Conservation (phyloP, 208 protist species). For the Leishmania major region DNA sequence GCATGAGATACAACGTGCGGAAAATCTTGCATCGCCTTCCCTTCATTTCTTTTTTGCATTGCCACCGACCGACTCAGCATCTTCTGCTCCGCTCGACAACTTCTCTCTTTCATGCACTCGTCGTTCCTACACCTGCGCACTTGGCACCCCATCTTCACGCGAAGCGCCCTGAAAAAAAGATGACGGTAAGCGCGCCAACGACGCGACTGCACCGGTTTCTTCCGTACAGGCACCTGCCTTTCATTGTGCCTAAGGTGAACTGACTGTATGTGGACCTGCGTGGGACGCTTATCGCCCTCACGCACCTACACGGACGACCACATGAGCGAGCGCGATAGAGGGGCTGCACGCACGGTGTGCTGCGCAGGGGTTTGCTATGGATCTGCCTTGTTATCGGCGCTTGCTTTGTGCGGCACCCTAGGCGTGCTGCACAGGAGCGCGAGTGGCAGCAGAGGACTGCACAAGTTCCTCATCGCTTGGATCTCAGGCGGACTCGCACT, state of each 20-base stretch:
- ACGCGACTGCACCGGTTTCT: not conserved
- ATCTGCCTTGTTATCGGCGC: not conserved
- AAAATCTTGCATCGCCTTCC: too few relatives aligned
- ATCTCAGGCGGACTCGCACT: not conserved
- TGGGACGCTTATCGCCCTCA: not conserved
- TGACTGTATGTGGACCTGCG: not conserved
- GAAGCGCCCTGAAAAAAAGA: too few relatives aligned
- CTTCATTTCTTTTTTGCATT: too few relatives aligned
- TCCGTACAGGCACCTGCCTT: not conserved
- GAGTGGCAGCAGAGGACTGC: not conserved
- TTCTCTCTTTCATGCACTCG: too few relatives aligned
- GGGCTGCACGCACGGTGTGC: not conserved
- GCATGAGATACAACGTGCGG: too few relatives aligned
- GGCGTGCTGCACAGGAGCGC: not conserved
- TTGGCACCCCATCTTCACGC: too few relatives aligned
- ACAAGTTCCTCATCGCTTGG: not conserved
- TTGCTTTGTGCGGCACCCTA: not conserved
- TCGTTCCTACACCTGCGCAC: too few relatives aligned
- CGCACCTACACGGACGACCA: not conserved
- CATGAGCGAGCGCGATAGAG: not conserved
- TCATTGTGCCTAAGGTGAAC: rapidly evolving
- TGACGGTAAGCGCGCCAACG: too few relatives aligned
- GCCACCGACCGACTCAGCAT: too few relatives aligned
- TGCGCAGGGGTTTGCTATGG: not conserved
- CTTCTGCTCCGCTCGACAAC: too few relatives aligned